phyloP scores from a whole-genome alignment of 140 eudicot species.

The Flaveria floridana region DNA sequence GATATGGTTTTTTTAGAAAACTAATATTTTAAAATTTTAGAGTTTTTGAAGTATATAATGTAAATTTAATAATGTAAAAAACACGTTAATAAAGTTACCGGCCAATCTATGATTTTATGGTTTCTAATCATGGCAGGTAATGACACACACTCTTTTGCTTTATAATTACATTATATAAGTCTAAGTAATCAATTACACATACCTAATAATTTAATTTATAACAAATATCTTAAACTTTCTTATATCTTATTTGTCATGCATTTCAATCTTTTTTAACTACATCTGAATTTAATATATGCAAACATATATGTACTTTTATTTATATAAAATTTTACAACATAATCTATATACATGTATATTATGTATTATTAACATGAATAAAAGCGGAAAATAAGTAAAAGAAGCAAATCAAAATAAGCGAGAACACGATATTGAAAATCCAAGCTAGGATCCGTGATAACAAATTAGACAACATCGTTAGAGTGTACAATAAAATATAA shows the following conservation, averaged over 20 bases:
- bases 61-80: neutral
- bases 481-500: neutral
- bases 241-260: neutral
- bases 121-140: slow-evolving; percentile 21
- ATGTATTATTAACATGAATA: neutral
- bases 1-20: neutral
- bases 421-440: neutral
- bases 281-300: too few relatives aligned
- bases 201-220: neutral
- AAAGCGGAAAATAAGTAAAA: neutral
- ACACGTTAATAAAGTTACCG: neutral
- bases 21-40: neutral
- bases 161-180: neutral
- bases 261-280: neutral
- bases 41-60: neutral
- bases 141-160: neutral
- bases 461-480: neutral
- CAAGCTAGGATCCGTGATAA: slow-evolving; percentile 8
- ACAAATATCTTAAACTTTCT: neutral
- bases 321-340: neutral
- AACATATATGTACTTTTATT: too few relatives aligned
- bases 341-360: neutral
- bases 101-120: neutral
- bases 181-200: too few relatives aligned
- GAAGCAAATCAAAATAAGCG: neutral